A percentile compares a stretch with the other conserved stretches of the same genome.
phyloP scores from a whole-genome alignment of 768 basidiomycete genomes.

The Gymnopilus junonius region DNA sequence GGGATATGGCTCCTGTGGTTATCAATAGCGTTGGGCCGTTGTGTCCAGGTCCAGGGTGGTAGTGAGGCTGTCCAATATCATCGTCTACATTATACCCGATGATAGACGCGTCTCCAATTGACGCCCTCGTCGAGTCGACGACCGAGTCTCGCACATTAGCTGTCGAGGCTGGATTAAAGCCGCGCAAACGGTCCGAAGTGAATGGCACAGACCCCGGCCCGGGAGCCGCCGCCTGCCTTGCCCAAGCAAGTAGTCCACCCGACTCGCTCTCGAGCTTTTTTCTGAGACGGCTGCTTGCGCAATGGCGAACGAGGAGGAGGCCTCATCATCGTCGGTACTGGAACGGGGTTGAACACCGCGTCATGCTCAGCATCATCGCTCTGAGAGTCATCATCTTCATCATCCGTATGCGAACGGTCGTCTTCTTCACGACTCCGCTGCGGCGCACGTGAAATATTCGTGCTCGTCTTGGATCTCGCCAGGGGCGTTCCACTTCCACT shows the following conservation, averaged over 20 bases:
- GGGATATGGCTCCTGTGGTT: not conserved
- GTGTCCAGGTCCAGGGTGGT: conserved; percentile 15
- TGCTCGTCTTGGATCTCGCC: not conserved
- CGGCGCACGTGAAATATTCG: not conserved
- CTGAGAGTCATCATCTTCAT: conserved; percentile 22
- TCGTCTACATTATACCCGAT: conserved; percentile 9
- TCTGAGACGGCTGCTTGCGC: conserved; percentile 10
- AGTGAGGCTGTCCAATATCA: not conserved
- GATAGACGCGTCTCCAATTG: conserved; percentile 43
- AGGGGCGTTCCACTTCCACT: conserved; percentile 10
- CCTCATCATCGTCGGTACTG: conserved; percentile 40
- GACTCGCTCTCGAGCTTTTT: not conserved
- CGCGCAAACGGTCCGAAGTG: not conserved
- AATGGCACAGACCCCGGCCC: not conserved
- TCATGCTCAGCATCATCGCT: conserved; percentile 18
- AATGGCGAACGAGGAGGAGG: conserved; percentile 31
- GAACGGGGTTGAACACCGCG: conserved; percentile 39
- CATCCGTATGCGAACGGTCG: not conserved
- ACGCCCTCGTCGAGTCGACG: conserved; percentile 37
- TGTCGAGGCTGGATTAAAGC: not conserved
- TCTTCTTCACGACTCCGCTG: not conserved
- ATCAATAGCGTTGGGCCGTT: not conserved
- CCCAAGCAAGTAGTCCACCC: conserved; percentile 36
- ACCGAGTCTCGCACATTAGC: conserved; percentile 23
- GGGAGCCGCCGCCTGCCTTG: conserved; percentile 6